These are phyloP conservation scores for Lodderomyces oxycetoniae DNA, from an alignment of 1,139 yeast species.

Conservation along the genomic window DNA sequence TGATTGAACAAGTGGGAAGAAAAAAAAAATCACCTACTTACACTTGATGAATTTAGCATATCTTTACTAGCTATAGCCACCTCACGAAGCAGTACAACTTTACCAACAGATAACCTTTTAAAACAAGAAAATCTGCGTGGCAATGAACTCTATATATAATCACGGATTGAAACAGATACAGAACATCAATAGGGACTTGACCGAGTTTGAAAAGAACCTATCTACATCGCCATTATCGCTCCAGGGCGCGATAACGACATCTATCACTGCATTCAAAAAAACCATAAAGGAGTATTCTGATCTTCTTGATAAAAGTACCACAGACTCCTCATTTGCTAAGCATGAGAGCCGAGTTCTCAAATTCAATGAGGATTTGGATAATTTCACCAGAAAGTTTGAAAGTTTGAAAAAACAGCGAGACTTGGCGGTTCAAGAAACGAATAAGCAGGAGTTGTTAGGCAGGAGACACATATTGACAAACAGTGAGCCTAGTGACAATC, in stretches of 20 bases:
- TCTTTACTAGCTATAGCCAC: no score
- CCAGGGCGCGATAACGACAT: conserved; percentile 81
- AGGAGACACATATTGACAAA: conserved; percentile 34
- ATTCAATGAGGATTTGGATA: conserved; percentile 56
- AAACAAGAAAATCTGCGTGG: no score
- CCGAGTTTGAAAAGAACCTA: conserved; percentile 61
- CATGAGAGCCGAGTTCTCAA: conserved; percentile 59
- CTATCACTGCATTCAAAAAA: conserved; percentile 67
- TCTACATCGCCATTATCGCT: conserved; percentile 68
- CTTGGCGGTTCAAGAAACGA: conserved; percentile 47
- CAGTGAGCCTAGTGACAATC: conserved; percentile 47
- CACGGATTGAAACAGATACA: conserved; percentile 86
- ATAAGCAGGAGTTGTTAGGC: conserved; percentile 59
- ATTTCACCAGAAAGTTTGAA: conserved; percentile 55
- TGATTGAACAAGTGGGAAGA: no score
- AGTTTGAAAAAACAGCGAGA: conserved; percentile 64
- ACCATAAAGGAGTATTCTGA: conserved; percentile 75
- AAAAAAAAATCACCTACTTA: no score
- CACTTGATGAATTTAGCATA: no score
- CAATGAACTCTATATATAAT: conserved; percentile 80
- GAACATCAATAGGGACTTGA: conserved; percentile 62
- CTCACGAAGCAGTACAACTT: no score
- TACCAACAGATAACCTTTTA: no score
- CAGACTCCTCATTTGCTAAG: conserved; percentile 54
- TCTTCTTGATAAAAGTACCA: conserved; percentile 56